phyloP scores from a whole-genome alignment of 441 rosid species.

The Gossypium armourianum region DNA sequence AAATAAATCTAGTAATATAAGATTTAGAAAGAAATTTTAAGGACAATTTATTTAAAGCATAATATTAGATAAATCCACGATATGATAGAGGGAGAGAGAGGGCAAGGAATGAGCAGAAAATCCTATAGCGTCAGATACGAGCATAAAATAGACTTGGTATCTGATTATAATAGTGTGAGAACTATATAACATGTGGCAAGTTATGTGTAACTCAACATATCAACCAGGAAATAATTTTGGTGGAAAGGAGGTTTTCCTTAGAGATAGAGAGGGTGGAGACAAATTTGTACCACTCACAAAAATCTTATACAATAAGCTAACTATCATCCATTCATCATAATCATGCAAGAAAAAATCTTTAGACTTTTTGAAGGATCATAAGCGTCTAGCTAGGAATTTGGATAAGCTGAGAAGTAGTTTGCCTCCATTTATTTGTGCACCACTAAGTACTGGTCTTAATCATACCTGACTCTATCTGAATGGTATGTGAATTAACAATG shows the following conservation, averaged over 20 bases:
- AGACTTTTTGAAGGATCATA: background rate
- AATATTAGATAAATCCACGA: constrained; percentile 1
- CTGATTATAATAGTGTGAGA: no score
- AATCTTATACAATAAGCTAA: background rate
- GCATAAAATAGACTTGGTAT: background rate
- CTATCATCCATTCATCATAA: background rate
- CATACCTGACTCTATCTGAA: constrained; percentile 29
- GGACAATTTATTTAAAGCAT: background rate
- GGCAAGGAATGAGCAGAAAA: background rate
- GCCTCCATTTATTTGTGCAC: background rate
- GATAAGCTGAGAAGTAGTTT: background rate
- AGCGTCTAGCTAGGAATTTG: background rate
- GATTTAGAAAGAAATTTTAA: background rate
- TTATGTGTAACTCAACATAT: no score
- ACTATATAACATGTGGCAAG: no score
- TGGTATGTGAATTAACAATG: constrained; percentile 12
- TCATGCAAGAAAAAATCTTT: background rate
- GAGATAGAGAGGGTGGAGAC: no score
- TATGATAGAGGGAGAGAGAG: no score
- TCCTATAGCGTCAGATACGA: background rate
- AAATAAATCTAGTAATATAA: background rate
- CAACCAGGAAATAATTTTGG: background rate
- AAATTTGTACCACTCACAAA: background rate
- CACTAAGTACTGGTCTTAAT: background rate
- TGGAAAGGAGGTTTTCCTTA: background rate